Evolutionary conservation across 1,284 basidiomycete genomes (phyloP).

Genomic region (Cryptococcus maquisensis): DNA sequence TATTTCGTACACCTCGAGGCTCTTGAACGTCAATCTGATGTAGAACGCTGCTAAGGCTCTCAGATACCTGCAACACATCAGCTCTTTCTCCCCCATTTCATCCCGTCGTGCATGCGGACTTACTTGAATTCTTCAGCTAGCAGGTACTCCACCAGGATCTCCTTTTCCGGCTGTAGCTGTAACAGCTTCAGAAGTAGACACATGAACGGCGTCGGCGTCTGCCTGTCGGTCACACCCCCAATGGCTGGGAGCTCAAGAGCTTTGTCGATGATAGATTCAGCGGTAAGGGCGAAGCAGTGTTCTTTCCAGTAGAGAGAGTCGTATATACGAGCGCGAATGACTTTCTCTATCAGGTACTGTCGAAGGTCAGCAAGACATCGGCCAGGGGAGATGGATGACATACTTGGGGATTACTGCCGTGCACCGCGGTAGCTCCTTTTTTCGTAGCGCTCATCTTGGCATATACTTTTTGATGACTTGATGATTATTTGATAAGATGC

Average conservation of each 20-base stretch:
- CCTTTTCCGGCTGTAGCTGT: slow-evolving; percentile 95
- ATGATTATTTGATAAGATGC: not conserved
- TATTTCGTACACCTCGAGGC: slow-evolving; percentile 84
- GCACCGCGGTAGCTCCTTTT: slow-evolving; percentile 55
- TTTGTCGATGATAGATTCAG: slow-evolving; percentile 89
- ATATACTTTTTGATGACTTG: not conserved
- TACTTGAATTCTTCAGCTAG: slow-evolving; percentile 97
- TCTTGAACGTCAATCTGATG: slow-evolving; percentile 85
- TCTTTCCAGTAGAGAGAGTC: slow-evolving; percentile 97
- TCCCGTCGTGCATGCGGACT: slow-evolving; percentile 41
- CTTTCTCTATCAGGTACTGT: slow-evolving; percentile 92
- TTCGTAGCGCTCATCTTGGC: slow-evolving; percentile 14
- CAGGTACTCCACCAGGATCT: slow-evolving; percentile 91
- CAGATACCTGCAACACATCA: slow-evolving; percentile 65
- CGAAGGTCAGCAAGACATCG: not conserved
- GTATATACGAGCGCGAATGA: slow-evolving; percentile 93
- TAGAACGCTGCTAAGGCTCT: slow-evolving; percentile 91
- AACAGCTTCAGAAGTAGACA: slow-evolving; percentile 89
- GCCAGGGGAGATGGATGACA: slow-evolving; percentile 4
- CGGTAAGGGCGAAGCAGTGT: slow-evolving; percentile 90
- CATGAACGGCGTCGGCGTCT: slow-evolving; percentile 85
- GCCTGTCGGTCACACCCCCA: slow-evolving; percentile 86
- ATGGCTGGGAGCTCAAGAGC: slow-evolving; percentile 76
- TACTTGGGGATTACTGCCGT: slow-evolving; percentile 91
- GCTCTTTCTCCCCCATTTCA: not conserved